These are phyloP conservation scores for Sporodiniella umbellata DNA, from an alignment of 371 early-diverging fungal genomes.

Conservation along the genomic window DNA sequence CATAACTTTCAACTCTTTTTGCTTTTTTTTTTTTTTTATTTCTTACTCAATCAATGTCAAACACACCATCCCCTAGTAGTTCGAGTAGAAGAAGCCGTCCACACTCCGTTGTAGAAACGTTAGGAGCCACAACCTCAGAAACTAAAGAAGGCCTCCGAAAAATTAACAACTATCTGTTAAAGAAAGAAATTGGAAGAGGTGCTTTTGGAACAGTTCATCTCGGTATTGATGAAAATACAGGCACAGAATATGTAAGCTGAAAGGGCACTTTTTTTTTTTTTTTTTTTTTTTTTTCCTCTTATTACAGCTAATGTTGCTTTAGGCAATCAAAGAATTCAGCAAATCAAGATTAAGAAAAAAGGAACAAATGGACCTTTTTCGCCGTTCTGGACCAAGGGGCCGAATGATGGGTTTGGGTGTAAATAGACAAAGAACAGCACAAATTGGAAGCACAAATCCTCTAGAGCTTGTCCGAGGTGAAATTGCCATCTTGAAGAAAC, in stretches of 20 bases:
- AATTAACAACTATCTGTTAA: slow-evolving; percentile 81
- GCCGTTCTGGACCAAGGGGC: slow-evolving; percentile 33
- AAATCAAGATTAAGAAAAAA: slow-evolving; percentile 79
- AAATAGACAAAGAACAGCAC: slow-evolving; percentile 8
- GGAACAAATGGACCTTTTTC: slow-evolving; percentile 57
- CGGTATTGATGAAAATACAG: slow-evolving; percentile 59
- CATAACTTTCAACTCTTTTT: not conserved
- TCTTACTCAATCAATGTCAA: not conserved
- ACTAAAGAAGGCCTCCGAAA: slow-evolving; percentile 63
- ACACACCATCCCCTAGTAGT: slow-evolving; percentile 3
- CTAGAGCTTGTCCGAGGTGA: slow-evolving; percentile 87
- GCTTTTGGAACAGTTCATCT: slow-evolving; percentile 88
- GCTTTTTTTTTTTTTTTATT: not conserved
- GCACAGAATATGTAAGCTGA: slow-evolving; percentile 55
- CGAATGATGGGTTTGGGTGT: slow-evolving; percentile 34
- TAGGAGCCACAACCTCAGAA: slow-evolving; percentile 70
- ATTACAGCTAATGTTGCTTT: slow-evolving; percentile 7
- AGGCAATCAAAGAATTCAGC: slow-evolving; percentile 92
- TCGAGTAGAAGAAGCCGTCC: slow-evolving; percentile 24
- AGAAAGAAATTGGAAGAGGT: slow-evolving; percentile 79
- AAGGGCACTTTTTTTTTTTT: not conserved
- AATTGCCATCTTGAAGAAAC: slow-evolving; percentile 92
- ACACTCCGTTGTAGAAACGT: slow-evolving; percentile 57
- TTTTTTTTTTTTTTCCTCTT: not conserved
- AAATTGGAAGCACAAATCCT: slow-evolving; percentile 46